Base-by-base conservation (phyloP, 2,329 filamentous ascomycete genomes). In the Neonectria hederae region DNA sequence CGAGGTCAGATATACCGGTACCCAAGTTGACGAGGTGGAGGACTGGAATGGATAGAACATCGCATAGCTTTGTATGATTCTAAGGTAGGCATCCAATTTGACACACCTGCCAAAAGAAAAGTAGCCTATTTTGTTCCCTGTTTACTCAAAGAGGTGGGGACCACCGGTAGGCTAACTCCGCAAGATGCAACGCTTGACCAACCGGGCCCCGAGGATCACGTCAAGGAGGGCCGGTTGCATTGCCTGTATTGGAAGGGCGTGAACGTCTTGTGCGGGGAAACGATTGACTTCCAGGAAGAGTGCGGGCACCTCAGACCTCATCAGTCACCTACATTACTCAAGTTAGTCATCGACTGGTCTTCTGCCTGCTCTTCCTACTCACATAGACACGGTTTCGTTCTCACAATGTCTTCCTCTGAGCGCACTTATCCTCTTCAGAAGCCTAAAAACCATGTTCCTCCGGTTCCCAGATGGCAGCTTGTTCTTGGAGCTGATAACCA, bases 381-480 rank as follows among this genome's bases (percentile, higher is more conserved):
- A 3, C 22, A 28, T 32, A 14, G 5, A 9, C 48, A 14, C n/a
- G n/a, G 5, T 22, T 13, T 8, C 7, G 13, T 0, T 38, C 14
- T 7, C 19, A 54, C 9, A 4, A 63, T 63, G 61, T 22, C 42
- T 11, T 51, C 61, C 3, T 54, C 63, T 40, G 59, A 54, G 6
- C 73, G 76, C n/a, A 69, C 61, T 7, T 75, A 76, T 49, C 73
- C 76, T 6, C 69, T 77, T 8, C 67, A 53, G 5, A 73, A 72
- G 55, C 76, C 76, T 2, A 56, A 70, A 8, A 71, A 75, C 21
- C 75, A 77, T 43, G 60, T 62, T 22, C 73, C 70, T 1, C 76
- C 76, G 0, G 65, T 77, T n/a, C 76, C 76, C 3, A 67, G 76
- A 45, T 77, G 73, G 72, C 70, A 75, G 21, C 63, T 77, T 4